Base-by-base conservation (phyloP, 768 basidiomycete species). In the Fibroporia radiculosa region DNA sequence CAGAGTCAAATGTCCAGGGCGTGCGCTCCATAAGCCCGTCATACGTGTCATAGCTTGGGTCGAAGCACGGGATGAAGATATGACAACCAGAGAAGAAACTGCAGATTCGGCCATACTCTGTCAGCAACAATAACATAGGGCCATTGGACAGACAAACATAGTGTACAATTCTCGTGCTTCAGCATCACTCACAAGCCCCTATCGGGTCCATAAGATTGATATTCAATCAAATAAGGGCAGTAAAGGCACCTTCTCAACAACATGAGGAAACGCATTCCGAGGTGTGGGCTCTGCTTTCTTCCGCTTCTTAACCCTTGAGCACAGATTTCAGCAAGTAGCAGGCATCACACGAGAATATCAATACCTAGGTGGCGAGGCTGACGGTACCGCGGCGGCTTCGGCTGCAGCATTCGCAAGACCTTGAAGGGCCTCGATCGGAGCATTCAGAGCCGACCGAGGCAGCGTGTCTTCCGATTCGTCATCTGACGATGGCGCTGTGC, bases 51-150 rank as follows among this genome's bases (percentile, higher is more conserved):
- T 92, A 95, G 48, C 72, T 68, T 25, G 89, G 86, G 66, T 96
- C 92, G 70, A 93, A 96, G 50, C 96, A 73, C 37, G 93, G 93
- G 53, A 96, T 91, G 72, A 96, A 97, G 61, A 93, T 76, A 69
- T 96, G 88, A 67, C 92, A 96, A 39, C 93, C 93, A 47, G 87
- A 83, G 70, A 95, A 95, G 73, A 95, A 97, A 59, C 89, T 92
- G 70, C 49, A 59, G n/a, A n/a, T n/a, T n/a, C n/a, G n/a, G n/a
- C n/a, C n/a, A n/a, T n/a, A n/a, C n/a, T n/a, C n/a, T n/a, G n/a
- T n/a, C n/a, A n/a, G n/a, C n/a, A n/a, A n/a, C n/a, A n/a, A n/a
- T n/a, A n/a, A n/a, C n/a, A n/a, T n/a, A n/a, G 41, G 33, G 7
- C 12, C 25, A 24, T 7, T 27, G 14, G 13, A 14, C 3, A 8